These are phyloP conservation scores for Pleurotus pulmonarius DNA, from an alignment of 768 basidiomycete genomes.

Conservation along the genomic window DNA sequence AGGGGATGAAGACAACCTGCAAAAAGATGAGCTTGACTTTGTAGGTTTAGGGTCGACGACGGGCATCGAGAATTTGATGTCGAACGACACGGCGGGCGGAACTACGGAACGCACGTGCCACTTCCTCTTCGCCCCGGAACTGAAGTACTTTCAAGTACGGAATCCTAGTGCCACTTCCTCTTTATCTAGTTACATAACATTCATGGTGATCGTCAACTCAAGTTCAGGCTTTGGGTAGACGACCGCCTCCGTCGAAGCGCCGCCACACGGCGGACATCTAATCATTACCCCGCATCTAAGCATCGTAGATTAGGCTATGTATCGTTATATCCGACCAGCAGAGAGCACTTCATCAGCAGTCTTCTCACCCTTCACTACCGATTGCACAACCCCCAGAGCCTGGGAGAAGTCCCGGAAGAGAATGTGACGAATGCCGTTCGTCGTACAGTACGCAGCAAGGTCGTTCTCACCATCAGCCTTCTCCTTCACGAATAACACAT, in stretches of 20 bases:
- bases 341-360: slow-evolving; percentile 45
- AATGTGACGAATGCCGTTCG: slow-evolving; percentile 76
- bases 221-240: no score
- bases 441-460: slow-evolving; percentile 75
- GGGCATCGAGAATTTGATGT: background rate
- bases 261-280: no score
- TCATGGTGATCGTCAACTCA: no score
- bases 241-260: no score
- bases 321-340: background rate
- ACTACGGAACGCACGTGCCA: background rate
- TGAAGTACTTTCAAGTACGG: no score
- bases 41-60: no score
- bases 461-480: slow-evolving; percentile 81
- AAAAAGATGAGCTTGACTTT: no score
- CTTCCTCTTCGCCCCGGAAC: background rate
- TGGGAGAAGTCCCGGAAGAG: slow-evolving; percentile 70
- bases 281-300: no score
- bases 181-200: no score
- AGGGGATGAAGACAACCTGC: background rate
- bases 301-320: no score
- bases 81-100: background rate
- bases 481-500: slow-evolving; percentile 91
- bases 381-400: slow-evolving; percentile 56
- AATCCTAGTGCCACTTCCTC: no score
- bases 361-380: slow-evolving; percentile 70